Evolutionary conservation across 139 green algal species (phyloP).

Genomic region (Chlorella sorokiniana): DNA sequence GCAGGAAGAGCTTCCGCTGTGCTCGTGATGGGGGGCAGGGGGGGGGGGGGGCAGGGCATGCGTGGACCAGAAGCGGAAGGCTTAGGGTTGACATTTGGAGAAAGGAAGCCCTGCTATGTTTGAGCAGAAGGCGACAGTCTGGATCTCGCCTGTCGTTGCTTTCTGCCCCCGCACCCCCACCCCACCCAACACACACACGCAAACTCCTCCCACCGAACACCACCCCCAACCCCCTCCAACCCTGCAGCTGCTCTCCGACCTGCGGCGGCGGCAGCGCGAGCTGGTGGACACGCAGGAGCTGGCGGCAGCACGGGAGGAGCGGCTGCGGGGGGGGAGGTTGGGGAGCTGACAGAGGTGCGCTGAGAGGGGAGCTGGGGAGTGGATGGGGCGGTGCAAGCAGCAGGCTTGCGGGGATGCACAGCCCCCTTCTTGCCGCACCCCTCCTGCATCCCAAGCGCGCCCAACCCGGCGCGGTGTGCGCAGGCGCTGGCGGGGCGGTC

Average conservation of each 20-base stretch:
- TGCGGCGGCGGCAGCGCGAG: slow-evolving; percentile 15
- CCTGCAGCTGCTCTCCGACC: slow-evolving; percentile 21
- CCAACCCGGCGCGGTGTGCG: neutral
- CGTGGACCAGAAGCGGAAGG: too few relatives aligned
- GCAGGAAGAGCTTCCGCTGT: too few relatives aligned
- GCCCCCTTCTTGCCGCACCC: neutral
- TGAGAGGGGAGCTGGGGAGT: neutral
- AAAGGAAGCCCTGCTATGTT: too few relatives aligned
- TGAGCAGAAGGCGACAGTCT: too few relatives aligned
- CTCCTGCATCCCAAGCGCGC: neutral
- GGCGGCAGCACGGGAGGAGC: slow-evolving; percentile 1
- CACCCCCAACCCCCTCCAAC: neutral
- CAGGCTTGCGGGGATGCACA: neutral
- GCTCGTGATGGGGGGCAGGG: too few relatives aligned
- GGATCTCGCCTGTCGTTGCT: too few relatives aligned
- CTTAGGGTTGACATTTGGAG: too few relatives aligned
- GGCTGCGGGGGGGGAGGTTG: slow-evolving; percentile 18
- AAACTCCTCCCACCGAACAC: neutral
- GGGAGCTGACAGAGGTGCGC: slow-evolving; percentile 10
- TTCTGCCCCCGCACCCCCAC: too few relatives aligned
- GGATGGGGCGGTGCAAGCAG: neutral
- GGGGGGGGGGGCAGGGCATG: too few relatives aligned
- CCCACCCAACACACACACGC: neutral
- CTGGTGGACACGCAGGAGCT: slow-evolving; percentile 17
- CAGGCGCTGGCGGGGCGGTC: neutral